Evolutionary conservation across 2,329 filamentous ascomycete genomes (phyloP), one percentile per base, ranked within the genome.

Genomic region (Cladophialophora bantiana): DNA sequence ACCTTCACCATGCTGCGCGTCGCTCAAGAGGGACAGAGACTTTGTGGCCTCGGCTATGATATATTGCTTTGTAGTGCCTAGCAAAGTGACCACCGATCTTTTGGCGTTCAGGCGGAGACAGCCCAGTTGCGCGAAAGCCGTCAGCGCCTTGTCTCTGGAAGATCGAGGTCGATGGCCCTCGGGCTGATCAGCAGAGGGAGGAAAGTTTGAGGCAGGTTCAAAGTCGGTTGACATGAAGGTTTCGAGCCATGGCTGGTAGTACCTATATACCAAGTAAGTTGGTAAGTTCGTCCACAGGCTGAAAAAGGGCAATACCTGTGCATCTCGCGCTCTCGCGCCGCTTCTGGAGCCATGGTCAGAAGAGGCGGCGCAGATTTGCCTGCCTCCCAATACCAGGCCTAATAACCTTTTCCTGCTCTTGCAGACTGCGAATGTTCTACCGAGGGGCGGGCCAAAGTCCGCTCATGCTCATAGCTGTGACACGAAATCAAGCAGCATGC

Each of bases 11-110:
- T 78, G 75, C 15, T 70, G 59, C 9, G 69, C 40, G 35, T 74
- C 70, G 62, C 75, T 54, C 5, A 75, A 71, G 4, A 85, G 71
- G 0, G 78, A 79, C 2, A 80, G 75, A 1, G 75, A 76, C 0
- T 77, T 77, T 0, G 83, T 83, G 5, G 83, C 82, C 68, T 86
- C 84, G 61, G 84, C 83, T 15, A 86, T 74, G 20, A 86, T 75
- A 67, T 85, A 72, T 66, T 87, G 83, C 54, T 78, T 72, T 4
- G 77, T 76, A 4, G 74, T 74, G 68, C 85, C 84, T 67, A 87
- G 85, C 18, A 87, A 75, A 1, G 84, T 86, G 56, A 87, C 78
- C 26, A 85, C 70, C 15, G 78, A 76, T 35, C 83, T 79, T 20
- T 77, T 73, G 4, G 77, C 78, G n/a, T 79, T 76, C 3, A 85